Evolutionary conservation across 202 grass and related monocot species (phyloP).

Genomic region (Panicum virgatum): DNA sequence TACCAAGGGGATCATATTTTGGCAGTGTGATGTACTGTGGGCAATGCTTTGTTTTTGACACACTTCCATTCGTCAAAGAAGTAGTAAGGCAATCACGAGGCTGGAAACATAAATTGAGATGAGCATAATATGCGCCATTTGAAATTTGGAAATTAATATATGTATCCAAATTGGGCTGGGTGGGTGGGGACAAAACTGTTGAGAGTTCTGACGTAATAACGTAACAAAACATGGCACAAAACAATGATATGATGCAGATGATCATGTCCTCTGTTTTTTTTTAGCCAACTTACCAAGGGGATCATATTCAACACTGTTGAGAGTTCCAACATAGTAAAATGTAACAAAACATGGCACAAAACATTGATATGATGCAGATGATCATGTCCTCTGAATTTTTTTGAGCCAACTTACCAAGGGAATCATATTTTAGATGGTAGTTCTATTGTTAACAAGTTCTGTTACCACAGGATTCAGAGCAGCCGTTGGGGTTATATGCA

Average conservation of each 20-base stretch:
- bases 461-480: not conserved
- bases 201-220: not conserved
- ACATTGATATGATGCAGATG: not conserved
- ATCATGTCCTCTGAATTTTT: too few relatives aligned
- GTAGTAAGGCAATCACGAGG: conserved; percentile 78
- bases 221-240: not conserved
- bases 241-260: not conserved
- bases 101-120: conserved; percentile 46
- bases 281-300: conserved; percentile 51
- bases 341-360: not conserved
- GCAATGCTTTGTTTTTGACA: conserved; percentile 49
- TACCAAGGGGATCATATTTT: conserved; percentile 62
- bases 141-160: not conserved
- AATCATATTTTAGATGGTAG: not conserved
- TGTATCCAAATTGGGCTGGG: too few relatives aligned
- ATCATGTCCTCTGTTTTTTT: not conserved
- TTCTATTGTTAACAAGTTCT: conserved; percentile 3
- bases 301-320: conserved; percentile 51
- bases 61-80: not conserved
- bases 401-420: not conserved
- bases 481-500: not conserved
- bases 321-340: not conserved
- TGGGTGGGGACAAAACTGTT: too few relatives aligned
- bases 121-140: not conserved
- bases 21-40: conserved; percentile 67